Conservation (phyloP, 225 moss, liverwort and hornwort species). For the Physcomitrellopsis africana region DNA sequence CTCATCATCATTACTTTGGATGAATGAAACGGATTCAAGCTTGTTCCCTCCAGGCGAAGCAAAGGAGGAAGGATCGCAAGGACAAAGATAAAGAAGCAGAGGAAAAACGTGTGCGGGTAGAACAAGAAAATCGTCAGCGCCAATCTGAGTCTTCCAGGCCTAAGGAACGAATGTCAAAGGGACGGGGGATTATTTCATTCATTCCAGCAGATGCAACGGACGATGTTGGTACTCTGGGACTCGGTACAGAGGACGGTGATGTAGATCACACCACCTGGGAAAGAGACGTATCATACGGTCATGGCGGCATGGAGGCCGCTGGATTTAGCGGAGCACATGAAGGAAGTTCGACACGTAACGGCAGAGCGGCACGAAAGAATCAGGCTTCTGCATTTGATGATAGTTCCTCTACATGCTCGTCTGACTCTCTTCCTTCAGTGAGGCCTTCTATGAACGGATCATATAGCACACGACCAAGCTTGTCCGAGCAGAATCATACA, state of each 20-base stretch:
- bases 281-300: constrained; percentile 79
- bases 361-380: constrained; percentile 73
- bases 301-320: constrained; percentile 92
- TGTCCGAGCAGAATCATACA: constrained; percentile 70
- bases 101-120: constrained; percentile 80
- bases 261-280: constrained; percentile 87
- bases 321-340: constrained; percentile 90
- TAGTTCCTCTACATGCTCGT: constrained; percentile 97
- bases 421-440: constrained; percentile 92
- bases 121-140: constrained; percentile 82
- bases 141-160: constrained; percentile 59
- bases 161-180: constrained; percentile 66
- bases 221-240: constrained; percentile 89
- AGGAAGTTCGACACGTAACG: constrained; percentile 65
- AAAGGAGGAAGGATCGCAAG: constrained; percentile 96
- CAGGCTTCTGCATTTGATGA: constrained; percentile 85
- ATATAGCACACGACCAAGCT: constrained; percentile 60
- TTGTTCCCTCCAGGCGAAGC: constrained; percentile 74
- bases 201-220: constrained; percentile 72
- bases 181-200: constrained; percentile 58
- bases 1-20: background rate
- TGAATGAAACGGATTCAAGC: constrained; percentile 7
- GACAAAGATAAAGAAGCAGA: constrained; percentile 98
- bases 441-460: constrained; percentile 77
- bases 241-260: constrained; percentile 85